A percentile compares a stretch with the other conserved stretches of the same genome.
phyloP scores from a whole-genome alignment of 2,329 filamentous ascomycete species.

The Pseudopyrenochaeta lycopersici region DNA sequence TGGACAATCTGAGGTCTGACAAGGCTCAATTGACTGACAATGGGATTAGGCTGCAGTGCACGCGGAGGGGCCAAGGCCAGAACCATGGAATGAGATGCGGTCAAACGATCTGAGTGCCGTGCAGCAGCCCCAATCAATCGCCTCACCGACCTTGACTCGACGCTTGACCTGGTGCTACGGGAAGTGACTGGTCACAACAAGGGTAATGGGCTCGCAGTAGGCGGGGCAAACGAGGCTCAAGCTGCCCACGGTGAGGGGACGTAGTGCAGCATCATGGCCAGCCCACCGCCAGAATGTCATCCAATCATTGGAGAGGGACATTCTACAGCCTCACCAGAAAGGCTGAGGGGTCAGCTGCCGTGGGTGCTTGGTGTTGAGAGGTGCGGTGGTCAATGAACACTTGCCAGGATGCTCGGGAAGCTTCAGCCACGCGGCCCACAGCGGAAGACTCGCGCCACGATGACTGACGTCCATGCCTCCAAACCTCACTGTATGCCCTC shows the following conservation, averaged over 20 bases:
- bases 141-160: neutral
- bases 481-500: slow-evolving; percentile 6
- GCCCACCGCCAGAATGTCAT: neutral
- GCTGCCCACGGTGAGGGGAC: slow-evolving; percentile 1
- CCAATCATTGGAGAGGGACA: slow-evolving; percentile 9
- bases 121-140: neutral
- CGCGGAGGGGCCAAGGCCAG: slow-evolving; percentile 5
- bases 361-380: slow-evolving; percentile 22
- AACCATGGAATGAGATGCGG: neutral
- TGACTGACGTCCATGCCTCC: slow-evolving; percentile 3
- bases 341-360: slow-evolving; percentile 26
- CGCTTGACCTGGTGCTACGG: neutral
- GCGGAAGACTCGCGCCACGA: slow-evolving; percentile 10
- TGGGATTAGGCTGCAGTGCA: slow-evolving; percentile 23
- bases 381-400: slow-evolving; percentile 1
- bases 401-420: slow-evolving; percentile 1
- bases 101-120: neutral
- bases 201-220: slow-evolving; percentile 13
- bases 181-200: neutral
- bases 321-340: slow-evolving; percentile 20
- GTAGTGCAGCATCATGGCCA: slow-evolving; percentile 2
- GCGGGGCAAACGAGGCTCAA: slow-evolving; percentile 14
- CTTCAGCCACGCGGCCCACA: slow-evolving; percentile 22
- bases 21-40: slow-evolving; percentile 14
- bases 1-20: slow-evolving; percentile 12